Conservation (phyloP, 192 early-diverging fungal species). For the Podila minutissima region DNA sequence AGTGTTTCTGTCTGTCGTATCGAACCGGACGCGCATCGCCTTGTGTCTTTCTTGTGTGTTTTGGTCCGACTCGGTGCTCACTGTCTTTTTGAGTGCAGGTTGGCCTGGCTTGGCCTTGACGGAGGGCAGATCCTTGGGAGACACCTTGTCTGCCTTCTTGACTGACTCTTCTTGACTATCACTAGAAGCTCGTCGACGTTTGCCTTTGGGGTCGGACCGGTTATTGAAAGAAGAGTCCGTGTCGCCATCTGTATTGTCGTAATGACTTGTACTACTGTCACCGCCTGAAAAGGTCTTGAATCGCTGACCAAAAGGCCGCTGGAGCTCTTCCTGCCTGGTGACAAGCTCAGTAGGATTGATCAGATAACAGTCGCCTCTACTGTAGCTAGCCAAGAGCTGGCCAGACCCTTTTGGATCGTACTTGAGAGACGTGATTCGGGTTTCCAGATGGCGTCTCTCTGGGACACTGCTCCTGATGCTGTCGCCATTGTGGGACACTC, state of each 20-base stretch:
- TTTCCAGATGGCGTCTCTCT: conserved; percentile 7
- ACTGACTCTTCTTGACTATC: background rate
- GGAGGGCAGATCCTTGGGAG: too few species aligned
- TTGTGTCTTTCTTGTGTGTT: background rate
- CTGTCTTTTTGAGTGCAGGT: background rate
- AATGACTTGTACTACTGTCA: background rate
- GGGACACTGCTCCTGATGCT: conserved; percentile 4
- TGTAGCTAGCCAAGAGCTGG: conserved; percentile 56
- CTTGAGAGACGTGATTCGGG: conserved; percentile 51
- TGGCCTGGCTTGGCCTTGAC: background rate
- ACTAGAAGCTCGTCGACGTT: conserved; percentile 10
- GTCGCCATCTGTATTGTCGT: background rate
- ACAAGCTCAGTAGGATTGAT: conserved; percentile 34
- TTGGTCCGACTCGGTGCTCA: background rate
- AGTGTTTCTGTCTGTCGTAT: background rate
- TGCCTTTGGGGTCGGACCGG: conserved; percentile 23
- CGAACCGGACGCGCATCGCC: background rate
- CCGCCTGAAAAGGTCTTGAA: too few species aligned
- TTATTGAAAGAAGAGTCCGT: background rate
- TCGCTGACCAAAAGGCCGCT: conserved; percentile 2
- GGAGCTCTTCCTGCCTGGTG: background rate
- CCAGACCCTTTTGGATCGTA: conserved; percentile 53
- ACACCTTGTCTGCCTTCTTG: background rate
- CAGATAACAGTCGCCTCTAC: conserved; percentile 40
- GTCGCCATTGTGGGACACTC: conserved; percentile 9